Evolutionary conservation across 805 yeast genomes (phyloP).

Genomic region (Myxozyma neotropica): DNA sequence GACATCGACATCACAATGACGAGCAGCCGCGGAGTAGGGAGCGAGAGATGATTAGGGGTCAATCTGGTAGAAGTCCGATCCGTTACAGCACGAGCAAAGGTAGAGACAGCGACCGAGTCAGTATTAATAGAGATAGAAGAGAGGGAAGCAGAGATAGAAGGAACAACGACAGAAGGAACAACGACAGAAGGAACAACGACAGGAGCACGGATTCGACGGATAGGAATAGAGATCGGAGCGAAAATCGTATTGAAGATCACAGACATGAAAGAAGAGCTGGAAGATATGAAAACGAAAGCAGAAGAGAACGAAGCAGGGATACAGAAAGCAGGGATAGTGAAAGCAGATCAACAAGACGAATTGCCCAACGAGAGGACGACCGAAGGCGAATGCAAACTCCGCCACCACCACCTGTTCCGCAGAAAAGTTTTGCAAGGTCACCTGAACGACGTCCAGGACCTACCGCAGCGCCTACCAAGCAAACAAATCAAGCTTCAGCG

Average conservation of each 20-base stretch:
- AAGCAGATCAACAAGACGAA: background rate
- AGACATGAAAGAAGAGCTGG: too few relatives aligned
- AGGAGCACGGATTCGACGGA: too few relatives aligned
- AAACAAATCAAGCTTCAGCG: background rate
- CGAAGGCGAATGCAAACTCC: background rate
- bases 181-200: too few relatives aligned
- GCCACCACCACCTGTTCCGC: background rate
- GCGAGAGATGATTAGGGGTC: background rate
- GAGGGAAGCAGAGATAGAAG: too few relatives aligned
- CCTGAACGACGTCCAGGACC: background rate
- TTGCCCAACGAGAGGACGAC: background rate
- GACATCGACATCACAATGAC: background rate
- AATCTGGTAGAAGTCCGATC: background rate
- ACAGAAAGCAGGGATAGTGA: background rate
- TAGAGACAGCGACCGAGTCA: background rate
- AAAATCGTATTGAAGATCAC: too few relatives aligned
- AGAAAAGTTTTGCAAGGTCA: background rate
- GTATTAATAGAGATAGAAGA: too few relatives aligned
- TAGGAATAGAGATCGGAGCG: too few relatives aligned
- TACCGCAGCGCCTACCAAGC: too few relatives aligned
- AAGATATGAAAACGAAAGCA: too few relatives aligned
- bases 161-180: too few relatives aligned
- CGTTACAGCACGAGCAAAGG: background rate
- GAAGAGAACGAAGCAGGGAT: background rate
- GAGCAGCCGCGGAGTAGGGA: background rate